phyloP scores from a whole-genome alignment of 2,329 filamentous ascomycete genomes.

The Sphaerulina vaccinii region DNA sequence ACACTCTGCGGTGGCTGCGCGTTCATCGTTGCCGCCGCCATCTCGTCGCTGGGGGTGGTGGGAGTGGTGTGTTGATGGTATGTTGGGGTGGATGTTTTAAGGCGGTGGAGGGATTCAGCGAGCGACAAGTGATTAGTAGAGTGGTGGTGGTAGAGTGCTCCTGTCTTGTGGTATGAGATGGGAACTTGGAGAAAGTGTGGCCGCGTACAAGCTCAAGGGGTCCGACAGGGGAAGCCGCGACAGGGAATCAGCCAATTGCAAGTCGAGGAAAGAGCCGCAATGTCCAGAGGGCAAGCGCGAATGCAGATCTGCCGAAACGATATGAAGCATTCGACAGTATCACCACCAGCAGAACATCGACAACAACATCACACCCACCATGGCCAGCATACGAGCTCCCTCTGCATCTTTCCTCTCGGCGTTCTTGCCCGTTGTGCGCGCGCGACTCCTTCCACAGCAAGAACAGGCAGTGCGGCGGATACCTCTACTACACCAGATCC shows the following conservation, averaged over 20 bases:
- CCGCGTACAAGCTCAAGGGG: constrained; percentile 22
- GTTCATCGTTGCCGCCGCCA: constrained; percentile 41
- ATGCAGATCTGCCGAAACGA: constrained; percentile 7
- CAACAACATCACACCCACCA: constrained; percentile 18
- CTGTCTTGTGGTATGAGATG: constrained; percentile 10
- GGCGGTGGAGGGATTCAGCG: constrained; percentile 2
- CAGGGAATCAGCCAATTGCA: constrained; percentile 15
- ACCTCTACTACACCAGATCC: constrained; percentile 46
- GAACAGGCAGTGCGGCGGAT: constrained; percentile 47
- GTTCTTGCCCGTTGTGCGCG: constrained; percentile 55
- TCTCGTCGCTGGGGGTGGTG: constrained; percentile 10
- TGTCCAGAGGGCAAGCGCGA: constrained; percentile 12
- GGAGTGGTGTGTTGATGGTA: background rate
- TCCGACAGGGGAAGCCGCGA: constrained; percentile 20
- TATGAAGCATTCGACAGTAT: background rate
- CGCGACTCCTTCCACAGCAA: constrained; percentile 41
- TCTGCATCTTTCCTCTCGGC: constrained; percentile 46
- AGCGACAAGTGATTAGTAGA: constrained; percentile 11
- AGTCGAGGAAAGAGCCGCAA: constrained; percentile 15
- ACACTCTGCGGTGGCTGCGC: constrained; percentile 56
- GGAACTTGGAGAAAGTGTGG: constrained; percentile 22
- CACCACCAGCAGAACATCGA: constrained; percentile 6
- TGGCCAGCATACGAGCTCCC: constrained; percentile 42
- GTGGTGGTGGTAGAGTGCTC: constrained; percentile 12
- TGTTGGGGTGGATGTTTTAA: too few species aligned